Percentiles rank a stretch among this genome's conserved stretches.
Evolutionary conservation across 805 yeast species (phyloP).

Genomic region (Monosporozyma siamensis): DNA sequence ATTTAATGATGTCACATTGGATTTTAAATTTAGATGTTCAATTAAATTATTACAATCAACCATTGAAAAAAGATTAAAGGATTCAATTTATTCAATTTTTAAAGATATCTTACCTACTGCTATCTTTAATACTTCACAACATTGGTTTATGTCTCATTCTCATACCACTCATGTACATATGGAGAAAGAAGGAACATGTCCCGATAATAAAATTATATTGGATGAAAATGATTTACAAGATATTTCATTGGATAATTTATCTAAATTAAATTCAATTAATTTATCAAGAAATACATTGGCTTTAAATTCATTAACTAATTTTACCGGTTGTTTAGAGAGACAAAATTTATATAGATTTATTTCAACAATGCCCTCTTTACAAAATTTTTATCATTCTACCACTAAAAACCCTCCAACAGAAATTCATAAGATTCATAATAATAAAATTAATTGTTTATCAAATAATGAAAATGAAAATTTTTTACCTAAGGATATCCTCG

Average conservation of each 20-base stretch:
- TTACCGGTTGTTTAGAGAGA: conserved; percentile 29
- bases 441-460: not conserved
- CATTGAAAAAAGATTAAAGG: conserved; percentile 28
- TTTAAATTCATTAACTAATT: conserved; percentile 37
- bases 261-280: conserved; percentile 56
- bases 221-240: conserved; percentile 31
- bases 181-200: not conserved
- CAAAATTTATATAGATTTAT: conserved; percentile 27
- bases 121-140: conserved; percentile 29
- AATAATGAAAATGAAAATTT: conserved; percentile 10
- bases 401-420: conserved; percentile 4
- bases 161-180: too few species aligned
- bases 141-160: too few species aligned
- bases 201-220: conserved; percentile 10
- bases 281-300: conserved; percentile 75
- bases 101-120: conserved; percentile 29
- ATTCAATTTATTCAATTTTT: conserved; percentile 28
- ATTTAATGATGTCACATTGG: conserved; percentile 31
- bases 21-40: conserved; percentile 30
- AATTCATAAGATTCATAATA: conserved; percentile 2
- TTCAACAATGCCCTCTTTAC: conserved; percentile 27
- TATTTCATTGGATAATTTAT: conserved; percentile 55
- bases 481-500: conserved; percentile 20
- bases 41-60: conserved; percentile 28
- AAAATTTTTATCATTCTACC: conserved; percentile 11